Percentiles rank a stretch among this genome's conserved stretches.
Conservation (phyloP, 2,329 filamentous ascomycete species). For the Colletotrichum liriopes region DNA sequence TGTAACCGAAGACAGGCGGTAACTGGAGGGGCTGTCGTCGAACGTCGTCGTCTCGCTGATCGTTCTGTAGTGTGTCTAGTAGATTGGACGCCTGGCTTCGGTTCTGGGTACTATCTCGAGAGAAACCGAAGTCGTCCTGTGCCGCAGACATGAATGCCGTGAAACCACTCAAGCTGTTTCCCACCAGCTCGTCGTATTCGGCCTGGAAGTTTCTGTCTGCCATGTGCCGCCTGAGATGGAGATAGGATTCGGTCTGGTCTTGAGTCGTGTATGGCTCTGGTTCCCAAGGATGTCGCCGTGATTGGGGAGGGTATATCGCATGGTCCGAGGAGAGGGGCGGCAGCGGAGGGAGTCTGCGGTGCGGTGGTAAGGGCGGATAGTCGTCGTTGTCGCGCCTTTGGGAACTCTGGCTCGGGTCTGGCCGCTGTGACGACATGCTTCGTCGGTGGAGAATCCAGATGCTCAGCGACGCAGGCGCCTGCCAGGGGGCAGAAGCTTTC, state of each 20-base stretch:
- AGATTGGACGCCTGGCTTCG: conserved; percentile 11
- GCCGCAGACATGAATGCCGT: conserved; percentile 35
- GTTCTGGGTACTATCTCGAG: conserved; percentile 14
- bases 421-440: conserved; percentile 44
- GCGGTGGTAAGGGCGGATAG: conserved; percentile 51
- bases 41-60: conserved; percentile 33
- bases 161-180: conserved; percentile 35
- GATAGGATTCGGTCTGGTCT: conserved; percentile 20
- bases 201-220: conserved; percentile 42
- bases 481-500: background rate
- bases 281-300: conserved; percentile 35
- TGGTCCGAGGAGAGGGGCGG: conserved; percentile 42
- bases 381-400: conserved; percentile 51
- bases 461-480: conserved; percentile 43
- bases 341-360: conserved; percentile 52
- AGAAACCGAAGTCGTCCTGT: conserved; percentile 23
- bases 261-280: conserved; percentile 21
- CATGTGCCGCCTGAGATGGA: conserved; percentile 36
- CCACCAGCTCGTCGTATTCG: conserved; percentile 43
- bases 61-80: conserved; percentile 34
- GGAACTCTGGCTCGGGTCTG: conserved; percentile 46
- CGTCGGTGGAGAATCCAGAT: conserved; percentile 27
- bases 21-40: conserved; percentile 31
- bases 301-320: conserved; percentile 17
- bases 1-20: conserved; percentile 31